Percentiles rank a stretch among this genome's conserved stretches.
Conservation (phyloP, 164 flowering plant genomes). For the Hamamelis virginiana region DNA sequence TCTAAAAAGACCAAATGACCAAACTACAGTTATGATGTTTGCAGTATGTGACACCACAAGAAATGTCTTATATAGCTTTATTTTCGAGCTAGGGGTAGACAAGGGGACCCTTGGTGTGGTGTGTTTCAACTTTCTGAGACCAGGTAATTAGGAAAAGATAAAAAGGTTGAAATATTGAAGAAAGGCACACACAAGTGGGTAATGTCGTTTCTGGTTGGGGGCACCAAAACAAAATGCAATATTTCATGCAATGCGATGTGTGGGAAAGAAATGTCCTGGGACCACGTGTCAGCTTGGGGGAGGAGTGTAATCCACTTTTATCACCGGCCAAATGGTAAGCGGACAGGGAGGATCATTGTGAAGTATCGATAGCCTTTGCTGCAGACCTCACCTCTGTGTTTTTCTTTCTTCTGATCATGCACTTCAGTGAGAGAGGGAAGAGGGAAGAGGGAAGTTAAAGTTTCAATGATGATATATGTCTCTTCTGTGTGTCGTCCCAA, state of each 20-base stretch:
- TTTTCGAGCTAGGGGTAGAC: constrained; percentile 3
- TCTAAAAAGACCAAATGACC: too few species aligned
- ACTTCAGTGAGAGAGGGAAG: background rate
- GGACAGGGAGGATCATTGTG: background rate
- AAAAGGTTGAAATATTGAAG: background rate
- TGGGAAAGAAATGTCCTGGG: background rate
- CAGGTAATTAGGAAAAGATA: background rate
- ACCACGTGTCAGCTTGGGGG: constrained; percentile 10
- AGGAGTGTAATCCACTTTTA: background rate
- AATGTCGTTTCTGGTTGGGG: background rate
- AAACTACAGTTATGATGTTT: too few species aligned
- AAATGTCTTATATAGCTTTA: too few species aligned
- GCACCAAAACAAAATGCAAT: background rate
- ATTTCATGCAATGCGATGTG: background rate
- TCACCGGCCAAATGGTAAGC: background rate
- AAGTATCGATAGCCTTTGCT: too few species aligned
- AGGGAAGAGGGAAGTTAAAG: constrained; percentile 5
- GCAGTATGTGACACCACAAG: background rate
- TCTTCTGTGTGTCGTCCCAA: constrained; percentile 4
- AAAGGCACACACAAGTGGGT: constrained; percentile 1
- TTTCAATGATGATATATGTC: constrained; percentile 2
- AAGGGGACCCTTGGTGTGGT: background rate
- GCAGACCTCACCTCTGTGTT: background rate
- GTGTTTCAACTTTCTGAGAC: constrained; percentile 13
- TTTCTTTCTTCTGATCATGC: background rate